phyloP scores from a whole-genome alignment of 768 basidiomycete genomes.

The Pluteus cervinus region DNA sequence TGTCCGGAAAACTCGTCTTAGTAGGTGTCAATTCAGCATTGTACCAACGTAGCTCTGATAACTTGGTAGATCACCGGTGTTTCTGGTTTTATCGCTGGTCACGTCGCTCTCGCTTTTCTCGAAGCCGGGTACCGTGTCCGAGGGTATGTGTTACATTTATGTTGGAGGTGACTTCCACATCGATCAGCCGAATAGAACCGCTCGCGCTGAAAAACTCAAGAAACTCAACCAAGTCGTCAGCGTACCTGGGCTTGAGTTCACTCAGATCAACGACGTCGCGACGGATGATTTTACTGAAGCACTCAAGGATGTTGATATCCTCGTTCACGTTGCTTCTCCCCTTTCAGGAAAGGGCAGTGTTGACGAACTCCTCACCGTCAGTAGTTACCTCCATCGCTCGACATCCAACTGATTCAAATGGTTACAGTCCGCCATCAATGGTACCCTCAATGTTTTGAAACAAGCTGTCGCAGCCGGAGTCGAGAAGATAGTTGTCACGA shows the following conservation, averaged over 20 bases:
- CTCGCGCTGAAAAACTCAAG: constrained; percentile 14
- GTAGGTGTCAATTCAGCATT: constrained; percentile 3
- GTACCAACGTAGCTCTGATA: neutral
- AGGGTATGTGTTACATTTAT: constrained; percentile 11
- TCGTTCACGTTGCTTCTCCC: constrained; percentile 34
- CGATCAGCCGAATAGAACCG: constrained; percentile 12
- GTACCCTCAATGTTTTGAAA: too few species aligned
- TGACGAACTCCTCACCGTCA: constrained; percentile 14
- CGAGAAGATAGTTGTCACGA: too few species aligned
- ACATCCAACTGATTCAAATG: neutral
- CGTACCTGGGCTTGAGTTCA: constrained; percentile 14
- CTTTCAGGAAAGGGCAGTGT: constrained; percentile 13
- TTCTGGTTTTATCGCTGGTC: constrained; percentile 19
- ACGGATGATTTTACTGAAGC: constrained; percentile 33
- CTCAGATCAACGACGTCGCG: constrained; percentile 17
- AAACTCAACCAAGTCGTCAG: constrained; percentile 9
- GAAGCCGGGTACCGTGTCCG: constrained; percentile 17
- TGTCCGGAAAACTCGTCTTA: constrained; percentile 8
- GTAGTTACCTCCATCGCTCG: neutral
- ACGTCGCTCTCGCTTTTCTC: constrained; percentile 16
- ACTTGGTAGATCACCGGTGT: constrained; percentile 21
- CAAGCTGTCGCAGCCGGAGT: too few species aligned
- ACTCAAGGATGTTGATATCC: constrained; percentile 34
- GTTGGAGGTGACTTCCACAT: neutral
- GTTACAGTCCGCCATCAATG: too few species aligned